These are phyloP conservation scores for Arabidopsis thaliana DNA, from an alignment of 345 rosid genomes.

Conservation along the genomic window DNA sequence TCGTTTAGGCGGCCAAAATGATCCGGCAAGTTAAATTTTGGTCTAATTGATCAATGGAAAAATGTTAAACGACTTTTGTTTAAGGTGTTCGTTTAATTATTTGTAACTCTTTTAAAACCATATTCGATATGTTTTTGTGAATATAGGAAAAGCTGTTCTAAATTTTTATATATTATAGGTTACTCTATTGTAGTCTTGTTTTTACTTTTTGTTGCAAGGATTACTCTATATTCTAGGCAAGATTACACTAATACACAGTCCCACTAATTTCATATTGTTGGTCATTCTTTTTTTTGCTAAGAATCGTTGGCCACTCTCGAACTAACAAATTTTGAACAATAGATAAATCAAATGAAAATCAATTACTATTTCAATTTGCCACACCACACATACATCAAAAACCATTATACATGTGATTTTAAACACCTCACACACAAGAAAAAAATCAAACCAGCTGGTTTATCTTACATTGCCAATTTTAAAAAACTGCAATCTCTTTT, in stretches of 20 bases:
- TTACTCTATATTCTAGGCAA: no score
- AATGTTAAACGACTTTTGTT: neutral
- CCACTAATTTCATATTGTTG: no score
- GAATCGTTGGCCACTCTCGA: neutral
- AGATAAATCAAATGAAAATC: conserved; percentile 9
- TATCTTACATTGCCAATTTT: conserved; percentile 32
- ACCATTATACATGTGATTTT: conserved; percentile 43
- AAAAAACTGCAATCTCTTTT: conserved; percentile 1
- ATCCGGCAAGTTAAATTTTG: neutral
- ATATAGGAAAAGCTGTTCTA: no score
- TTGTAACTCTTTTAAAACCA: neutral
- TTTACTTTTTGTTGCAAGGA: no score
- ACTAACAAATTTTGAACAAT: neutral
- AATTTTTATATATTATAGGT: no score
- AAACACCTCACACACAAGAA: conserved; percentile 26
- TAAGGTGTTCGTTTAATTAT: neutral
- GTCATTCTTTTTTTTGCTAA: no score
- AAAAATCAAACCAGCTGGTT: conserved; percentile 3
- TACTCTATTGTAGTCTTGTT: no score
- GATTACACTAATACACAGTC: no score
- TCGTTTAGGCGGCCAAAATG: neutral
- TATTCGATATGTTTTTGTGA: neutral
- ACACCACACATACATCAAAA: conserved; percentile 46
- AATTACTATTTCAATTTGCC: conserved; percentile 28
- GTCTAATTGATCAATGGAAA: neutral